phyloP scores from a whole-genome alignment of 2,329 filamentous ascomycete species.

The Xenosphaeropsis pyriputrescens region DNA sequence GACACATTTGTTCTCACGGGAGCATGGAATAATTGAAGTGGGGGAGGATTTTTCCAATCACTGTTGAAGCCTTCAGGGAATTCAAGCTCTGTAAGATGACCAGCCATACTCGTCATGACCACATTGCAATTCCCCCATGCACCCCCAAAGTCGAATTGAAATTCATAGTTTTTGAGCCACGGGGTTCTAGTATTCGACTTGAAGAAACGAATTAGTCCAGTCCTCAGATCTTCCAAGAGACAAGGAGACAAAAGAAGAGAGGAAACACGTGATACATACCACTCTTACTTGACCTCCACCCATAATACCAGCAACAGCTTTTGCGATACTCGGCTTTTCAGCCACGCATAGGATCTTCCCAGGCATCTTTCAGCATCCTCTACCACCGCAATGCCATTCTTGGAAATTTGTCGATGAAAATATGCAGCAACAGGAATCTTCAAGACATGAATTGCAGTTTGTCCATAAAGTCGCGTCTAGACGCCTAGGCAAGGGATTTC shows the following conservation, averaged over 20 bases:
- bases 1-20: conserved; percentile 45
- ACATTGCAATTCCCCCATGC: conserved; percentile 72
- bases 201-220: too few relatives aligned
- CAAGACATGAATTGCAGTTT: too few relatives aligned
- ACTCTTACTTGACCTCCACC: conserved; percentile 59
- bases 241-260: neutral
- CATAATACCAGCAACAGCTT: conserved; percentile 81
- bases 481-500: too few relatives aligned
- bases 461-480: too few relatives aligned
- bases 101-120: conserved; percentile 86
- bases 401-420: too few relatives aligned
- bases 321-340: conserved; percentile 89
- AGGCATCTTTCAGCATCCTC: conserved; percentile 7
- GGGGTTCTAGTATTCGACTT: too few relatives aligned
- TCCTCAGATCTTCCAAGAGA: neutral
- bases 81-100: conserved; percentile 71
- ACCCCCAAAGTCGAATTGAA: conserved; percentile 73
- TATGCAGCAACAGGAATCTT: too few relatives aligned
- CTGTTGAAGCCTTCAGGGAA: conserved; percentile 61
- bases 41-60: conserved; percentile 73
- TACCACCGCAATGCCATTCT: neutral
- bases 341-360: conserved; percentile 58
- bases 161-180: conserved; percentile 90
- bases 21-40: conserved; percentile 67
- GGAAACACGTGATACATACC: conserved; percentile 31